Conservation (phyloP, 2,329 filamentous ascomycete genomes). For the Trichoderma arundinaceum region DNA sequence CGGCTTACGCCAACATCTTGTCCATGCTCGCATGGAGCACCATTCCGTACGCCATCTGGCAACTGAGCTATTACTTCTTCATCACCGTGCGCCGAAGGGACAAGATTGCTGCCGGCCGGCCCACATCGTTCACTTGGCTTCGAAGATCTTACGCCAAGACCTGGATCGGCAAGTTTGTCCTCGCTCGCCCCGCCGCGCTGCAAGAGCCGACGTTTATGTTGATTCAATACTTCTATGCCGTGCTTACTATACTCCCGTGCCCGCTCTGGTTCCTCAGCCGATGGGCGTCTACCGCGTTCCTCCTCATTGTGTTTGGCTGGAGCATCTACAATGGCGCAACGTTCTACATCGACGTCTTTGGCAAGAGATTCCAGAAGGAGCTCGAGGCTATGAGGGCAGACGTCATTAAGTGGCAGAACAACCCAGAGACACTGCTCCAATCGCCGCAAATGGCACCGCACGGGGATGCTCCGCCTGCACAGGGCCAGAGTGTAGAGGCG, state of each 20-base stretch:
- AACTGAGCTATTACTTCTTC: conserved; percentile 88
- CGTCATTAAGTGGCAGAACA: conserved; percentile 83
- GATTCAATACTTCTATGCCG: conserved; percentile 90
- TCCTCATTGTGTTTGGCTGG: conserved; percentile 86
- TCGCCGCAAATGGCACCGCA: conserved; percentile 45
- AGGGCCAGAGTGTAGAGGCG: conserved; percentile 31
- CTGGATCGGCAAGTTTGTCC: conserved; percentile 85
- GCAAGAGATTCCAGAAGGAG: conserved; percentile 95
- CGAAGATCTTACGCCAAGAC: conserved; percentile 87
- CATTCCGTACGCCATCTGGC: conserved; percentile 91
- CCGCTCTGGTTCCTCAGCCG: conserved; percentile 93
- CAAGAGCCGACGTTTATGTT: conserved; percentile 95
- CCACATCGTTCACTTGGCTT: conserved; percentile 97
- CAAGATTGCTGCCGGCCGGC: conserved; percentile 93
- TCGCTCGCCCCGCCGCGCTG: conserved; percentile 73
- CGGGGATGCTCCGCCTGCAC: conserved; percentile 35
- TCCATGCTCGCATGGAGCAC: conserved; percentile 96
- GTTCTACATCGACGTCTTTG: conserved; percentile 98
- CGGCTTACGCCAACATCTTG: conserved; percentile 75
- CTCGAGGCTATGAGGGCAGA: conserved; percentile 87
- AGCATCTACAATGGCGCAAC: conserved; percentile 97
- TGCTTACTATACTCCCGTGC: conserved; percentile 92
- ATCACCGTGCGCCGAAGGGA: conserved; percentile 95
- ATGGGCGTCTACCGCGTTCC: conserved; percentile 77
- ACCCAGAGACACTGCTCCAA: conserved; percentile 53